Base-by-base conservation (phyloP, 371 early-diverging fungal genomes). In the Lichtheimia corymbifera region DNA sequence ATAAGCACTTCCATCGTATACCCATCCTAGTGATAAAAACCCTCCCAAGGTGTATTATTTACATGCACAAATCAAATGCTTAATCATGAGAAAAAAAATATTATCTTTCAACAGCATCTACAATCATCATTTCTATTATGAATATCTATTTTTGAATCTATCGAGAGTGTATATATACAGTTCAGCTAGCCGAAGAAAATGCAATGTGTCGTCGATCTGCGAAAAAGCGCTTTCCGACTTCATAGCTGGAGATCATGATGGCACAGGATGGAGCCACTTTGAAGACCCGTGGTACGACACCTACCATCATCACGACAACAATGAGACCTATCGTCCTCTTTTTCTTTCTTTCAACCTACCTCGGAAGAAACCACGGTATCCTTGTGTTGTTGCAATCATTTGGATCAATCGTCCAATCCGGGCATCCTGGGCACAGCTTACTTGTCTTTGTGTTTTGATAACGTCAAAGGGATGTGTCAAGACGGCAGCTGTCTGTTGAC, bases 381-480 rank as follows among this genome's bases (percentile, higher is more conserved):
- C 79, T 44, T 79, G 72, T 28, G 44, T 59, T 18, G 24, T 50
- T 1, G 58, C n/a, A 3, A 72, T 79, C 24, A 53, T 64, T 22
- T 56, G 57, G 1, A 76, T 24, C 15, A 76, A 61, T 14, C 52
- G 55, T 9, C 63, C 50, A 14, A 72, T 40, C 18, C 64, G 55
- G 18, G 68, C 70, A 53, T 76, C 76, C 64, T 50, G 50, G 45
- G 64, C 66, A 7, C 64, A 64, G 53, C 76, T 73, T 2, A 91
- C 88, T 72, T 94, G 95, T 43, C 92, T 85, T 24, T 91, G 79
- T 6, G 98, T 97, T 72, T 98, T 98, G 59, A 93, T 91, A 0
- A 98, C 97, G 75, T 98, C 98, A 80, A 98, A 97, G 4, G 98
- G 98, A 0, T 91, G 94, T 4, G 98, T 98, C n/a, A 93, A 18